Conservation (phyloP, 768 basidiomycete species). For the Serendipita sp. region DNA sequence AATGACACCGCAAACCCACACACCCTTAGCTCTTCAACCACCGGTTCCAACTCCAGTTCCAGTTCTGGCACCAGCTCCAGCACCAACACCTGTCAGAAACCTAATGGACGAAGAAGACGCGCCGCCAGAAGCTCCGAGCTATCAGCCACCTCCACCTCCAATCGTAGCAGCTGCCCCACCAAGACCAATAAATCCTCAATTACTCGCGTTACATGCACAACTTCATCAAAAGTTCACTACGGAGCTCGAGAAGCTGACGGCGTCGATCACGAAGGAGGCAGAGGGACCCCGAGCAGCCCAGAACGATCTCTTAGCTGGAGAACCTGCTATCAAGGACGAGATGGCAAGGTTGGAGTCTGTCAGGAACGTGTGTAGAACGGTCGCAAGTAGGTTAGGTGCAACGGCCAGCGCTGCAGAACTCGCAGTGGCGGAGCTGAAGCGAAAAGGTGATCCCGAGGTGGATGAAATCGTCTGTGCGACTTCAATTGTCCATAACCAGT, state of each 20-base stretch:
- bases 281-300: constrained; percentile 70
- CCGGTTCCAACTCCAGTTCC: constrained; percentile 7
- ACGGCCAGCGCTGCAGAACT: constrained; percentile 54
- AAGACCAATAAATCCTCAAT: constrained; percentile 79
- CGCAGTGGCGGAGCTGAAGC: constrained; percentile 59
- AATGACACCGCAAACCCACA: constrained; percentile 3
- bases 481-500: constrained; percentile 96
- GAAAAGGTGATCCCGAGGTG: constrained; percentile 80
- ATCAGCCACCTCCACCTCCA: constrained; percentile 5
- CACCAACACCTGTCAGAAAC: not conserved
- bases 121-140: not conserved
- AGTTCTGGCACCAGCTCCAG: not conserved
- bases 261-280: constrained; percentile 46
- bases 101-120: not conserved
- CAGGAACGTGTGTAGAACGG: constrained; percentile 71
- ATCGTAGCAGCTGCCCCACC: constrained; percentile 37
- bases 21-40: constrained; percentile 8
- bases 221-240: constrained; percentile 61
- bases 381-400: constrained; percentile 47
- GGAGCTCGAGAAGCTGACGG: constrained; percentile 54
- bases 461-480: constrained; percentile 95
- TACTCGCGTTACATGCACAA: constrained; percentile 61
- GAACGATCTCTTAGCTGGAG: constrained; percentile 71
- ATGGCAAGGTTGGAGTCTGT: constrained; percentile 91
- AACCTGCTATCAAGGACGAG: constrained; percentile 91